Conservation (phyloP, 2,329 filamentous ascomycete genomes). For the Fusarium staphyleae region DNA sequence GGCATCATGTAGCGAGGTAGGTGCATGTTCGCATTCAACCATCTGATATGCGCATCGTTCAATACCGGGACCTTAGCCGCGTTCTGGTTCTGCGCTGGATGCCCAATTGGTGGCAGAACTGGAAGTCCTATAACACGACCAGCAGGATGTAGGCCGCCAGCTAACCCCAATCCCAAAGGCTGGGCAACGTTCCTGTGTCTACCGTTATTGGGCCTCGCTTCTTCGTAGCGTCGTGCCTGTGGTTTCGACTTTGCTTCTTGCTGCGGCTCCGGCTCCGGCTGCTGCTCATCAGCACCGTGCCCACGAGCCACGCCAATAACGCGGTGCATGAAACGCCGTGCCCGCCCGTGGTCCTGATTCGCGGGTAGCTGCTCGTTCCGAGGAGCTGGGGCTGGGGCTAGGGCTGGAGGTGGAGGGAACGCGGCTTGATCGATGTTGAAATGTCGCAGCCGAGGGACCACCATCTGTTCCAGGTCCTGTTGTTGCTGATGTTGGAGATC, state of each 20-base stretch:
- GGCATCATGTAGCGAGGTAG: no score
- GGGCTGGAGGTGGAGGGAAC: no score
- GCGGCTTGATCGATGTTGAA: background rate
- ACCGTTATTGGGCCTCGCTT: background rate
- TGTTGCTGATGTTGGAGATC: background rate
- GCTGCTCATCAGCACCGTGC: background rate
- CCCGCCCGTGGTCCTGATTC: background rate
- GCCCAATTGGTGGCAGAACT: background rate
- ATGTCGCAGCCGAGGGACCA: background rate
- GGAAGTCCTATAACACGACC: background rate
- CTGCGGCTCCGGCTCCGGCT: background rate
- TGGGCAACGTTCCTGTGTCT: background rate
- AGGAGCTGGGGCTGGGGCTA: no score
- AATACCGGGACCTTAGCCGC: background rate
- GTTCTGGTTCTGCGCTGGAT: background rate
- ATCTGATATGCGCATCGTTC: background rate
- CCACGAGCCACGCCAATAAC: conserved; percentile 5
- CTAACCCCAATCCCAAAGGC: background rate
- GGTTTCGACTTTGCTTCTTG: background rate
- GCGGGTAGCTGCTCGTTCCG: no score
- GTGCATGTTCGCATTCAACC: no score
- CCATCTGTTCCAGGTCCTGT: background rate
- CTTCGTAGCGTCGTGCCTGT: background rate
- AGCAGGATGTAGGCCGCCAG: background rate
- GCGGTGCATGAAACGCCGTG: background rate